These are phyloP conservation scores for Tremella yokohamensis DNA, from an alignment of 768 basidiomycete species.

Conservation along the genomic window DNA sequence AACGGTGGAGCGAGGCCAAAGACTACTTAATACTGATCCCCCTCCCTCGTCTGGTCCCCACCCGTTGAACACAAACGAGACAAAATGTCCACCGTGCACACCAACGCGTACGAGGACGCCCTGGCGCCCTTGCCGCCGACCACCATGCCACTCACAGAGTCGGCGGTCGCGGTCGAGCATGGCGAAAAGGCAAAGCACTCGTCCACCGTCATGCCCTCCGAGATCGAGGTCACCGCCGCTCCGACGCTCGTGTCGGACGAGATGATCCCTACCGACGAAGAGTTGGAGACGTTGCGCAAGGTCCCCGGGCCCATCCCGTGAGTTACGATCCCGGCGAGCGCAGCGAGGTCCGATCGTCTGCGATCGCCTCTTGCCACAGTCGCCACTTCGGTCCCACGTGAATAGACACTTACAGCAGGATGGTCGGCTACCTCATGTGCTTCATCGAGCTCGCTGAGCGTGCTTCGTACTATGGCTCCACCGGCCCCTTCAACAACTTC, in stretches of 20 bases:
- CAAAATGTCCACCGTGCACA: too few species aligned
- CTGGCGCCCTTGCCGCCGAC: too few species aligned
- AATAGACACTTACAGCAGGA: slow-evolving; percentile 20
- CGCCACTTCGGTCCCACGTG: slow-evolving; percentile 2
- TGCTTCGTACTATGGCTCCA: slow-evolving; percentile 45
- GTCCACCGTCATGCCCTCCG: too few species aligned
- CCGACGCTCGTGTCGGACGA: slow-evolving; percentile 17
- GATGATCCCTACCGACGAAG: slow-evolving; percentile 38
- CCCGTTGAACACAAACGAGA: too few species aligned
- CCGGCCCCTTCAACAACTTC: slow-evolving; percentile 43
- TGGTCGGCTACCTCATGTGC: slow-evolving; percentile 47
- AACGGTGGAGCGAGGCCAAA: too few species aligned
- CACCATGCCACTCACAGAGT: too few species aligned
- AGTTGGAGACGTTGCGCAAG: slow-evolving; percentile 39
- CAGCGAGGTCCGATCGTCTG: not conserved
- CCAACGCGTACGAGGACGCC: too few species aligned
- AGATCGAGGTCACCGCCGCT: slow-evolving; percentile 10
- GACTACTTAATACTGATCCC: too few species aligned
- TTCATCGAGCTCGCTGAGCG: slow-evolving; percentile 50
- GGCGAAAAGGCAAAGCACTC: too few species aligned
- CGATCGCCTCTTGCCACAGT: not conserved
- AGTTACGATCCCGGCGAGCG: slow-evolving; percentile 2
- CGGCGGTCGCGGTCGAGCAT: too few species aligned
- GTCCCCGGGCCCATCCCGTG: slow-evolving; percentile 5
- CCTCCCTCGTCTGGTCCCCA: too few species aligned